A percentile compares a stretch with the other conserved stretches of the same genome.
phyloP scores from a whole-genome alignment of 768 basidiomycete genomes.

The Dioszegia aurantiaca region DNA sequence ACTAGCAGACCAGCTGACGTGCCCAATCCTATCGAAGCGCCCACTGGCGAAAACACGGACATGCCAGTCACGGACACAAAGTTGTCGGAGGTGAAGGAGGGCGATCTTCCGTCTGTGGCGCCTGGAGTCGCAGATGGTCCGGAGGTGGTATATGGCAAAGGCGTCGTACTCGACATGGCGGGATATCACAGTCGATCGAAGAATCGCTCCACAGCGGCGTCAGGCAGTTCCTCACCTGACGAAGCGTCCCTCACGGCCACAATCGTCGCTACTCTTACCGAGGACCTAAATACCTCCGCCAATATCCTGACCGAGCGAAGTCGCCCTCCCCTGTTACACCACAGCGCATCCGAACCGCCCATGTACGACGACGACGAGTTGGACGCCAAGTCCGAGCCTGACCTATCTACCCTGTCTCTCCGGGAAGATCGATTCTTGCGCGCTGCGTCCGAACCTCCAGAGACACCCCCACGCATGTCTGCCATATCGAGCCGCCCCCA shows the following conservation, averaged over 20 bases:
- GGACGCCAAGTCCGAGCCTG: constrained; percentile 11
- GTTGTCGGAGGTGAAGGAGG: constrained; percentile 19
- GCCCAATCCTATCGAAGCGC: constrained; percentile 27
- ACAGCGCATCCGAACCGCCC: constrained; percentile 10
- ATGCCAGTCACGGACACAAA: constrained; percentile 22
- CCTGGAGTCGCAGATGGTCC: constrained; percentile 57
- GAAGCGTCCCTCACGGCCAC: not conserved
- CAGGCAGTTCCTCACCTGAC: not conserved
- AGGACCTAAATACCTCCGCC: constrained; percentile 3
- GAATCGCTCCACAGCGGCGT: not conserved
- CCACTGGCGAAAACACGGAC: constrained; percentile 26
- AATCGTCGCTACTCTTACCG: constrained; percentile 3
- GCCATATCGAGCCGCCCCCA: constrained; percentile 4
- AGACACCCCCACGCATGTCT: constrained; percentile 5
- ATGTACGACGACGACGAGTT: constrained; percentile 10
- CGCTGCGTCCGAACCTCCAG: constrained; percentile 40
- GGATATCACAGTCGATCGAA: constrained; percentile 60
- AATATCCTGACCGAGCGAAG: not conserved
- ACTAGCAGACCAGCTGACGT: not conserved
- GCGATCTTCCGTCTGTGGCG: constrained; percentile 57
- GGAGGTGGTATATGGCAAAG: constrained; percentile 65
- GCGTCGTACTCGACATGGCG: constrained; percentile 74
- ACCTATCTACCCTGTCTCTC: not conserved
- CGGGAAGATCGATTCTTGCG: constrained; percentile 11
- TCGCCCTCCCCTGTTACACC: constrained; percentile 4